Evolutionary conservation across 2,329 filamentous ascomycete genomes (phyloP).

Genomic region (Aspergillus udagawae): DNA sequence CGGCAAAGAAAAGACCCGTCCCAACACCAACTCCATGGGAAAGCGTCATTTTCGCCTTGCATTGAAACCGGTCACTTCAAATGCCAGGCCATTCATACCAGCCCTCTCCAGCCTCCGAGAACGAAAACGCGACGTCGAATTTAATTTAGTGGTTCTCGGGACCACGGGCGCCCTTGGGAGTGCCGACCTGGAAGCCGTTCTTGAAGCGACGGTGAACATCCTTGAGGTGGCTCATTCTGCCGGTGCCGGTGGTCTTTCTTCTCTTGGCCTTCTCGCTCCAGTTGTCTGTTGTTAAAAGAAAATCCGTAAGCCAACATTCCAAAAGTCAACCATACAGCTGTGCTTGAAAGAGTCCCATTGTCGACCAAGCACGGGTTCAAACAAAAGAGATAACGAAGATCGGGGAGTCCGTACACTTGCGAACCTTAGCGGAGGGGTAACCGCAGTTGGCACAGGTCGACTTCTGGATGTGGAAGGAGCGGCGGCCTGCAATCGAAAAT

Average conservation of each 20-base stretch:
- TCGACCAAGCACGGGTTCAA: constrained; percentile 30
- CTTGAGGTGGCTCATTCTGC: constrained; percentile 94
- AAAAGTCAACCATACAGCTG: background rate
- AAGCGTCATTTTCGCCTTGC: constrained; percentile 32
- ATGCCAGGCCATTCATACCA: constrained; percentile 38
- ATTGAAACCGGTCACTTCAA: constrained; percentile 32
- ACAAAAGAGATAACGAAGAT: background rate
- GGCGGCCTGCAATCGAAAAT: constrained; percentile 62
- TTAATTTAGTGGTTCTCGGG: constrained; percentile 45
- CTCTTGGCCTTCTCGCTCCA: constrained; percentile 99
- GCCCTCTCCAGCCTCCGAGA: constrained; percentile 36
- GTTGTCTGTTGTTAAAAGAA: constrained; percentile 66
- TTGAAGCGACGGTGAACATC: constrained; percentile 87
- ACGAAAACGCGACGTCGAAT: constrained; percentile 36
- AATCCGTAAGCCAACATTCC: constrained; percentile 26
- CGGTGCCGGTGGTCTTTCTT: constrained; percentile 98
- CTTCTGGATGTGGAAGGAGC: constrained; percentile 99
- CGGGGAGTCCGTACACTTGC: constrained; percentile 76
- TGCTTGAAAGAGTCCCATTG: constrained; percentile 6
- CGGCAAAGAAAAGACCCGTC: constrained; percentile 28
- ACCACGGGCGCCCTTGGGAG: constrained; percentile 78
- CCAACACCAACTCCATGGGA: constrained; percentile 35
- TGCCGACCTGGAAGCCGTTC: constrained; percentile 94
- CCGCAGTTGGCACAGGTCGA: constrained; percentile 94
- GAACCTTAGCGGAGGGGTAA: constrained; percentile 94